Conservation (phyloP, 2,329 filamentous ascomycete species). For the Aspergillus phoenicis region DNA sequence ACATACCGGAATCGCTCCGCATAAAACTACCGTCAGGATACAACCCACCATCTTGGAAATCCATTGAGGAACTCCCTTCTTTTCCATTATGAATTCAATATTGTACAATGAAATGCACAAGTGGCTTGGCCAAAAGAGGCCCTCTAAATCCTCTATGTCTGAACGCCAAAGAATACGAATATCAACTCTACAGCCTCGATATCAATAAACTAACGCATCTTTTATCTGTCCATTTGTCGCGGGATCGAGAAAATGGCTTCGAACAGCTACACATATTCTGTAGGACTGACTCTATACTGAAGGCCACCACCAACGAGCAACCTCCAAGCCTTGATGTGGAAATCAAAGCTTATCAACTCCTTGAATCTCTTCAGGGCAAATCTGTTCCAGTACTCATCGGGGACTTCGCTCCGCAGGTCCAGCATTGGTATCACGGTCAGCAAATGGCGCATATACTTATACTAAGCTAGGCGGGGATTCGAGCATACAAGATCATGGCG, state of each 20-base stretch:
- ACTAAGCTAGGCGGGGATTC: neutral
- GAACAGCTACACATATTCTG: neutral
- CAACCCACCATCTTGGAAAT: slow-evolving; percentile 27
- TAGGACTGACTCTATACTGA: neutral
- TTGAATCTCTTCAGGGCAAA: neutral
- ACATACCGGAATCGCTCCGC: slow-evolving; percentile 29
- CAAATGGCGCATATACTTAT: neutral
- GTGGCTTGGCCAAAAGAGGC: slow-evolving; percentile 22
- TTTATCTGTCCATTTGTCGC: slow-evolving; percentile 23
- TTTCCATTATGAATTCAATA: slow-evolving; percentile 5
- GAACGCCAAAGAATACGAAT: slow-evolving; percentile 32
- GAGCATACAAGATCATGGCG: neutral
- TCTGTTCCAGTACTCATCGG: neutral
- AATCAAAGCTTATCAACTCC: neutral
- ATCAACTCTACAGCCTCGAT: slow-evolving; percentile 33
- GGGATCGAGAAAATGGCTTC: slow-evolving; percentile 20
- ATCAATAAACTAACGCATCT: slow-evolving; percentile 23
- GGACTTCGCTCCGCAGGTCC: neutral
- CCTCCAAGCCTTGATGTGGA: neutral
- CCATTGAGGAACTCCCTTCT: neutral
- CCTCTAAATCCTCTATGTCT: slow-evolving; percentile 33
- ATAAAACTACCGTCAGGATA: slow-evolving; percentile 28
- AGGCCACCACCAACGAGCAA: neutral
- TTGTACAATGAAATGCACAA: slow-evolving; percentile 28
- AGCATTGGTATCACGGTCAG: neutral